Percentiles rank a stretch among this genome's conserved stretches.
These are phyloP conservation scores for Arachis monticola DNA, from an alignment of 331 rosid genomes.

Conservation along the genomic window DNA sequence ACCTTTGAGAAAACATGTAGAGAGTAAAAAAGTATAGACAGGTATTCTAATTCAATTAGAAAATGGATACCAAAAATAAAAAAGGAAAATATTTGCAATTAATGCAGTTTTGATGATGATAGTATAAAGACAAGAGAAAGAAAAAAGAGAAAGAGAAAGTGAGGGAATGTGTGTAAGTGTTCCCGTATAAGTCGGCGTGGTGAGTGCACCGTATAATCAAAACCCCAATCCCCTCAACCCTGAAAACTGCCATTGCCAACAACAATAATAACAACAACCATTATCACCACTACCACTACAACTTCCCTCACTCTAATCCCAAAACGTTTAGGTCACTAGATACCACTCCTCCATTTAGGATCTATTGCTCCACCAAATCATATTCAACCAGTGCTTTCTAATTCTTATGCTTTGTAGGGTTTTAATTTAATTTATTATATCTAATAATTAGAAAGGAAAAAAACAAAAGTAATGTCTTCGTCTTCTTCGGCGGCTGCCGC, in stretches of 20 bases:
- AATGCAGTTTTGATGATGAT: background rate
- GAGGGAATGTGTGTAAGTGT: constrained; percentile 2
- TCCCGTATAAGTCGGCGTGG: constrained; percentile 30
- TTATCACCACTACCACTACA: background rate
- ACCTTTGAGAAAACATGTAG: background rate
- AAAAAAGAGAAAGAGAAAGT: too few relatives aligned
- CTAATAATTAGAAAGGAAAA: background rate
- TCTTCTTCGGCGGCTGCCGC: background rate
- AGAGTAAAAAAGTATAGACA: background rate
- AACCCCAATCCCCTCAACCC: background rate
- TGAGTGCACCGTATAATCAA: constrained; percentile 12
- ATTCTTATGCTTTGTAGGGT: background rate
- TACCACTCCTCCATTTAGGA: background rate
- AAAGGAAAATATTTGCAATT: background rate
- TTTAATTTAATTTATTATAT: background rate
- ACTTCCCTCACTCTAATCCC: background rate
- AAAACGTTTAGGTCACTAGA: background rate
- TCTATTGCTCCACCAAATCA: too few relatives aligned
- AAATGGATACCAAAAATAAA: background rate
- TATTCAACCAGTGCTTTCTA: too few relatives aligned
- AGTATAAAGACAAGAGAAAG: background rate
- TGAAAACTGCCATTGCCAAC: background rate
- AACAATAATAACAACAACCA: background rate
- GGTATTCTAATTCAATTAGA: background rate
- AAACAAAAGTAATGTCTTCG: background rate